Base-by-base conservation (phyloP, 371 early-diverging fungal species). In the Astathelohania contejeani region DNA sequence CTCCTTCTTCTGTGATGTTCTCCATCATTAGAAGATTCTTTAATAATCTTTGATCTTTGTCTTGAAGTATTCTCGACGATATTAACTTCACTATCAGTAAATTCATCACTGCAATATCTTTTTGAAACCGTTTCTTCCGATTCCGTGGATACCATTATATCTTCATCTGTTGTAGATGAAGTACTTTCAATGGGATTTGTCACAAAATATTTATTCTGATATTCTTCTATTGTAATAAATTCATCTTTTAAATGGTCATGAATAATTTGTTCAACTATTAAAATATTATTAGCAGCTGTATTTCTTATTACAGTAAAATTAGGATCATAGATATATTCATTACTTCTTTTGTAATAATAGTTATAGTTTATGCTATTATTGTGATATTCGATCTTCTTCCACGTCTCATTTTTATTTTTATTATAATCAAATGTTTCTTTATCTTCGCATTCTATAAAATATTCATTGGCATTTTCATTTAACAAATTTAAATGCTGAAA, bases 401-500 rank as follows among this genome's bases (percentile, higher is more conserved):
- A 63, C 19, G n/a, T 52, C 20, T 35, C 19, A n/a, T 63, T 63
- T 40, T 12, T 48, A 18, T 52, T 52, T 44, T 49, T 47, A 40
- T 46, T 49, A 3, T 22, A 37, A 29, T 51, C 57, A 7, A 38
- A 26, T 14, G 57, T 63, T 14, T 22, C 9, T 2, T 49, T 44
- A 22, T 26, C 28, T 22, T 47, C 35, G 32, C 52, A 53, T 32
- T 49, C 32, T 20, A 44, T 49, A 35, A 19, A 44, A 44, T 39
- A 18, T 28, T 39, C 29, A n/a, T n/a, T n/a, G n/a, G n/a, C n/a
- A n/a, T n/a, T n/a, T 24, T 25, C 43, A 27, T 32, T 24, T 23
- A 57, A 44, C 14, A 37, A 12, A 37, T 29, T 46, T 9, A 55
- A 26, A 42, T 63, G 58, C 14, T 38, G 44, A 63, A 63, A 53